A percentile compares a stretch with the other conserved stretches of the same genome.
These are phyloP conservation scores for Saturnispora silvae DNA, from an alignment of 805 yeast species.

Conservation along the genomic window DNA sequence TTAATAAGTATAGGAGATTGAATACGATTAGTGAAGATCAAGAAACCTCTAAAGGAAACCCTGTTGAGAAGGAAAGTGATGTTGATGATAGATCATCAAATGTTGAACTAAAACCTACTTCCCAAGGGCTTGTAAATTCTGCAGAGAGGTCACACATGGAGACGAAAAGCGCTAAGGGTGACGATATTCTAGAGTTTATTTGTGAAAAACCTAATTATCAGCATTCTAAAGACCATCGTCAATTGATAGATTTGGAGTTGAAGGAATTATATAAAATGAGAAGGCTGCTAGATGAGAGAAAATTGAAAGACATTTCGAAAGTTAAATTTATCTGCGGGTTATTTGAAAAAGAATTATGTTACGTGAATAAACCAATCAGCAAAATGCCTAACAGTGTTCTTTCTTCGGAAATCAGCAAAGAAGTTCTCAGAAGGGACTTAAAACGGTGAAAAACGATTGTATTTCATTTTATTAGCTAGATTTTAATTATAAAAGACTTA, in stretches of 20 bases:
- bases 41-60: not conserved
- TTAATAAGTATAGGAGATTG: slow-evolving; percentile 10
- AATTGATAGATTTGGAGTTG: not conserved
- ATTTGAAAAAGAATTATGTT: slow-evolving; percentile 7
- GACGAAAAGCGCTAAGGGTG: too few relatives aligned
- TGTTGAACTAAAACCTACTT: too few relatives aligned
- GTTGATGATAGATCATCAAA: not conserved
- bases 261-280: slow-evolving; percentile 3
- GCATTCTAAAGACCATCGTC: slow-evolving; percentile 4
- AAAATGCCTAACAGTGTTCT: slow-evolving; percentile 8
- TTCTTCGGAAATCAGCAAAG: slow-evolving; percentile 3
- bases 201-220: slow-evolving; percentile 4
- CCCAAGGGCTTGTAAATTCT: too few relatives aligned
- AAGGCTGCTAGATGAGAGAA: not conserved
- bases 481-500: not conserved
- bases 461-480: not conserved
- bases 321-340: slow-evolving; percentile 8
- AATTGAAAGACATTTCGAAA: slow-evolving; percentile 8
- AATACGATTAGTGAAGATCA: slow-evolving; percentile 11
- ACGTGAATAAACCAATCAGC: slow-evolving; percentile 1
- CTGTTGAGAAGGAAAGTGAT: not conserved
- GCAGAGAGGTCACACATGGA: too few relatives aligned
- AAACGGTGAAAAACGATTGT: not conserved
- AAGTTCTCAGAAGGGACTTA: slow-evolving; percentile 7
- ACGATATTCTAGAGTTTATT: too few relatives aligned